Evolutionary conservation across 345 rosid genomes (phyloP), one percentile per base, ranked within the genome.

Genomic region (Brassica carinata): DNA sequence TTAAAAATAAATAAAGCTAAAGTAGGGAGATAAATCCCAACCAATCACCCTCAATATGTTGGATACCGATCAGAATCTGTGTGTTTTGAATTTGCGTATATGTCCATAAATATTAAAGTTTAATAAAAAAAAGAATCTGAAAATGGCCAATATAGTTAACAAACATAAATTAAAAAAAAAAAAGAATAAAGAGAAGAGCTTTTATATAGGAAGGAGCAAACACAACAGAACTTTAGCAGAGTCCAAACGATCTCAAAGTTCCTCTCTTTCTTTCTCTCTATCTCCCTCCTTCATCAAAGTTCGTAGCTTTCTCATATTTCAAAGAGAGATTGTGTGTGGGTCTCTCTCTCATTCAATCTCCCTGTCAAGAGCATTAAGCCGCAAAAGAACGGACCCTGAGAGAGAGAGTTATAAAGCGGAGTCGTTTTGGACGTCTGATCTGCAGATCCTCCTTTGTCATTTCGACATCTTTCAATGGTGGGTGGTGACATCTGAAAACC

Each of bases 361-460:
- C 40, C 73, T 34, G 13, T 74, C 76, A 69, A 26, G n/a, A 55
- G 7, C 83, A 66, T 58, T 59, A 65, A 23, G 26, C 26, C 26
- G 26, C 26, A 23, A 23, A 38, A 45, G 3, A 51, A 64, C 61
- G 57, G 77, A 75, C 33, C 69, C 34, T 5, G 26, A 45, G 48
- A 45, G 45, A 26, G 57, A 26, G 57, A 7, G 7, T 65, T 33
- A 19, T 10, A 71, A 71, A 75, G 73, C 72, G 26, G 66, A 14
- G 17, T 34, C 38, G 48, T 64, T 69, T 34, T 23, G 59, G 38
- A 58, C n/a, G 71, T 48, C 59, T 73, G 76, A 69, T 85, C 82
- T 74, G 69, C 79, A 79, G 73, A 82, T 83, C 67, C 86, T 82
- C 70, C 85, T 55, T 75, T 74, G 38, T 72, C 73, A 74, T 69